Base-by-base conservation (phyloP, 192 early-diverging fungal species). In the Spizellomyces punctatus region DNA sequence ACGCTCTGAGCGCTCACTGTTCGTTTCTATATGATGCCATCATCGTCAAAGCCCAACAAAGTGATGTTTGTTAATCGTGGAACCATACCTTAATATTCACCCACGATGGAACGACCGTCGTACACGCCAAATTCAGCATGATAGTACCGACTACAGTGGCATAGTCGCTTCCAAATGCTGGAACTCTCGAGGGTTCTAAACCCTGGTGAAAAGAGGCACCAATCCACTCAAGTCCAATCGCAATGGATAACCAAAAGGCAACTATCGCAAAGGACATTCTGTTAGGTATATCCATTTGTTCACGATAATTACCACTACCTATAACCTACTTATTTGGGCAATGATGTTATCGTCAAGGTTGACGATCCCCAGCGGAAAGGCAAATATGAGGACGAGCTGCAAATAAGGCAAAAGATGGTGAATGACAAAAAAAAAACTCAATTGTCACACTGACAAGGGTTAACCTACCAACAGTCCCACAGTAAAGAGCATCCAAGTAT, bases 301-400 rank as follows among this genome's bases (percentile, higher is more conserved):
- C 27, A 36, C 27, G 27, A 36, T 36, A 36, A 36, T 3, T 36
- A 36, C 27, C 27, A 0, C 27, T 36, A 36, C 27, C 36, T 19
- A 12, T 70, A 5, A 46, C 66, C 12, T 63, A 82, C 78, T 76
- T 63, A 86, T 70, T 64, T 87, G 86, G 17, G 86, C 66, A 12
- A 63, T 46, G 21, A 87, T 81, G 58, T 86, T 87, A 67, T 87
- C 86, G 74, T 87, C 82, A 7, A 87, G 69, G 45, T 83, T 87
- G 9, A 73, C 65, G n/a, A 83, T 65, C 10, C 78, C 80, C 10
- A 87, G 64, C 0, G 86, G 86, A 48, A 86, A 52, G 36, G 67
- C 69, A 5, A 80, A 58, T 27, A 84, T 19, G 14, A 84, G 42
- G 22, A 82, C 74, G 21, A 79, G 56, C 71, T 70, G 58, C 19